Base-by-base conservation (phyloP, 257 asterid species). In the Jasminum sambac region DNA sequence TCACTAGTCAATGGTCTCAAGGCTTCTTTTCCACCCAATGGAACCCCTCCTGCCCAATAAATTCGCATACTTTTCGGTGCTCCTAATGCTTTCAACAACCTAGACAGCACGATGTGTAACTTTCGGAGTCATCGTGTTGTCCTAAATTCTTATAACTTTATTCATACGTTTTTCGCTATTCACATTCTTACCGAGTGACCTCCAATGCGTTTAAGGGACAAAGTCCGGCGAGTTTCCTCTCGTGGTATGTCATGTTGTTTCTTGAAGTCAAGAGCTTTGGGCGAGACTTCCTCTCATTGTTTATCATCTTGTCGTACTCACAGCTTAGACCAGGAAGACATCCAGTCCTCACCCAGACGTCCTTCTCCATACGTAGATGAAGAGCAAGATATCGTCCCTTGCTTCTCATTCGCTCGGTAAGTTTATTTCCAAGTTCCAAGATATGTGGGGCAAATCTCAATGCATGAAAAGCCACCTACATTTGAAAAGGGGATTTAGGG, bases 281-380 rank as follows among this genome's bases (percentile, higher is more conserved):
- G 26, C 79, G 83, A 3, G 59, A 41, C 77, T 86, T 88, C 68
- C 98, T 75, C 82, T 92, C 98, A 14, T 87, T 83, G 30, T 73
- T 80, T 67, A 92, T 85, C 84, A 92, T 88, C 64, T 84, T 88
- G 55, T 92, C 95, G 19, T 79, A 84, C 58, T 83, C 77, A 0
- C 68, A 81, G 52, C 72, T 83, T 19, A 92, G 88, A 66, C 98
- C 98, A 3, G 98, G 96, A 59, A 92, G 96, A 66, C 98, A 92
- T 10, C 98, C 98, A 0, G 96, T 92, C 69, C 98, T 84, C 11
- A 90, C 98, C 98, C 98, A 92, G 0, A 92, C 98, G 65, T 92
- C 98, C 81, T 94, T 91, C 52, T 92, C 98, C 96, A 92, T 90
- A 66, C 96, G 83, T 44, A 90, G 87, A 84, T 92, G 98, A 78